phyloP scores from a whole-genome alignment of 768 basidiomycete genomes.

The Suillus brevipes region DNA sequence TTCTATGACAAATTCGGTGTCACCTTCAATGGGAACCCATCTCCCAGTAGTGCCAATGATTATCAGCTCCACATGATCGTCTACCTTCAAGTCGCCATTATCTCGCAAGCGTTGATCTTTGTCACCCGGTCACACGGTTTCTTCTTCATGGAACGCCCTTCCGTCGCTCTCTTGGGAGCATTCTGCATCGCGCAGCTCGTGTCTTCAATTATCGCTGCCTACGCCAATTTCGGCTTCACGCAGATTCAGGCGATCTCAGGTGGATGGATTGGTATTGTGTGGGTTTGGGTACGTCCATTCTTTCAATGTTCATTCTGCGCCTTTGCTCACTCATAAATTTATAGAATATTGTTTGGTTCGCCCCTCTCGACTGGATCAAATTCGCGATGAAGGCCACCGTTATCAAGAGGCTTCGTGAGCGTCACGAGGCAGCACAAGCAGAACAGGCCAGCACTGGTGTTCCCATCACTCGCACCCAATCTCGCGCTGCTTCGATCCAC shows the following conservation, averaged over 20 bases:
- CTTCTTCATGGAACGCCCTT: slow-evolving; percentile 97
- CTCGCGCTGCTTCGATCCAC: slow-evolving; percentile 86
- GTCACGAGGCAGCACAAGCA: slow-evolving; percentile 47
- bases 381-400: slow-evolving; percentile 94
- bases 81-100: slow-evolving; percentile 97
- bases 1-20: slow-evolving; percentile 90
- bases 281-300: slow-evolving; percentile 79
- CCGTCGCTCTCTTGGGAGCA: slow-evolving; percentile 81
- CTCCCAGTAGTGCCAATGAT: slow-evolving; percentile 50
- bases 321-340: slow-evolving; percentile 15
- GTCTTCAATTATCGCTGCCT: slow-evolving; percentile 93
- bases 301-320: not conserved
- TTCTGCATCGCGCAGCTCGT: slow-evolving; percentile 94
- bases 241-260: slow-evolving; percentile 77
- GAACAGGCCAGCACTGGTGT: slow-evolving; percentile 42
- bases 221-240: slow-evolving; percentile 94
- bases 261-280: slow-evolving; percentile 96
- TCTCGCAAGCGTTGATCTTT: slow-evolving; percentile 97
- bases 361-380: slow-evolving; percentile 94
- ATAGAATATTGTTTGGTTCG: slow-evolving; percentile 94
- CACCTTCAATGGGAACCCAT: slow-evolving; percentile 36
- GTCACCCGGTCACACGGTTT: slow-evolving; percentile 91
- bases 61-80: slow-evolving; percentile 83
- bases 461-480: slow-evolving; percentile 83
- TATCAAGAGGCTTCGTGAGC: slow-evolving; percentile 80